Evolutionary conservation across 1,284 basidiomycete genomes (phyloP).

Genomic region (Lentinus polychrous): DNA sequence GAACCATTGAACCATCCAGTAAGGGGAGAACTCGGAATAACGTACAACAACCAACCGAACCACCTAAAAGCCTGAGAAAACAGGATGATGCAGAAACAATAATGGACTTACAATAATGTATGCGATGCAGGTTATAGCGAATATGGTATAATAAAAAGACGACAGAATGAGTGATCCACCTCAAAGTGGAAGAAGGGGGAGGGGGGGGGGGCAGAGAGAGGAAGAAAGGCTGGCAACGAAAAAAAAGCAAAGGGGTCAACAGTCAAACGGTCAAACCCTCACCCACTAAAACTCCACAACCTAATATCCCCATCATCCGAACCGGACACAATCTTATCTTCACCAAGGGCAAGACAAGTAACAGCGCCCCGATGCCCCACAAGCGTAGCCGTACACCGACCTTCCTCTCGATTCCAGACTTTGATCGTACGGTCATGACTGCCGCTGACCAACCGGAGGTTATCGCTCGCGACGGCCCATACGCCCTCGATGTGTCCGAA

Average conservation of each 20-base stretch:
- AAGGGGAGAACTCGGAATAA: too few species aligned
- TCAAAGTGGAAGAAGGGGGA: too few species aligned
- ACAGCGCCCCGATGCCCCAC: constrained; percentile 94
- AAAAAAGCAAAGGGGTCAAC: too few species aligned
- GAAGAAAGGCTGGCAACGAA: too few species aligned
- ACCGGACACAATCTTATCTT: constrained; percentile 94
- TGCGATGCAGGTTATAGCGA: not conserved
- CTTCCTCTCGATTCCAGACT: constrained; percentile 93
- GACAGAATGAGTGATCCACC: too few species aligned
- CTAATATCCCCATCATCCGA: constrained; percentile 83
- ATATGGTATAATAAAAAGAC: not conserved
- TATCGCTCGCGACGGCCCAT: constrained; percentile 92
- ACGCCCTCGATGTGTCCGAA: constrained; percentile 98
- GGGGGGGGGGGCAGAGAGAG: too few species aligned
- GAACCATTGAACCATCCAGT: too few species aligned
- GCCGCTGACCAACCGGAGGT: constrained; percentile 85
- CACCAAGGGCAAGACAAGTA: constrained; percentile 84
- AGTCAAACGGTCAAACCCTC: constrained; percentile 6
- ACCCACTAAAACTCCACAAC: constrained; percentile 74
- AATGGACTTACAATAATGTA: constrained; percentile 1
- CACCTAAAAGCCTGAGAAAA: too few species aligned
- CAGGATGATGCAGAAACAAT: not conserved
- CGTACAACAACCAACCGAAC: too few species aligned
- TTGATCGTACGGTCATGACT: constrained; percentile 93
- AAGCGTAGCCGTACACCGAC: constrained; percentile 82